These are phyloP conservation scores for Nakazawaea peltata DNA, from an alignment of 805 yeast species.

Conservation along the genomic window DNA sequence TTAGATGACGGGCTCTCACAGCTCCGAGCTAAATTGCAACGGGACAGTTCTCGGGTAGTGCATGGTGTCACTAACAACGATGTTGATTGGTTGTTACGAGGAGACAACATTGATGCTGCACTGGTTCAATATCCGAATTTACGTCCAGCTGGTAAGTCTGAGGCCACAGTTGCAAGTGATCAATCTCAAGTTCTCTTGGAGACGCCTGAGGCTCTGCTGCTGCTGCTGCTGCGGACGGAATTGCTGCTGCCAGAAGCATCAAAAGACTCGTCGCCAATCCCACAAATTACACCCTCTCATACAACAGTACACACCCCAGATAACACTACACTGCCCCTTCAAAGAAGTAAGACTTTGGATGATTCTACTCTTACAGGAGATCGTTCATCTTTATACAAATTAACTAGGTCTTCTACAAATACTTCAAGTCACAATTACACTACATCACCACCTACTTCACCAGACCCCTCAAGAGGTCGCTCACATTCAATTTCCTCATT, in stretches of 20 bases:
- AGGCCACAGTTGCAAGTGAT: slow-evolving; percentile 8
- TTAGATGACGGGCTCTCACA: slow-evolving; percentile 6
- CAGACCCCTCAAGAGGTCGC: slow-evolving; percentile 5
- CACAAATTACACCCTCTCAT: too few species aligned
- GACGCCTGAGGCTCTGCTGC: not conserved
- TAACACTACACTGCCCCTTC: too few species aligned
- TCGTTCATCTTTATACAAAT: slow-evolving; percentile 1
- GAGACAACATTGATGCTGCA: slow-evolving; percentile 11
- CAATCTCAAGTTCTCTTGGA: slow-evolving; percentile 1
- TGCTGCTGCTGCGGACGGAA: too few species aligned
- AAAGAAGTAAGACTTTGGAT: slow-evolving; percentile 10
- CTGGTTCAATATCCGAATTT: not conserved
- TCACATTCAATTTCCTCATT: slow-evolving; percentile 7
- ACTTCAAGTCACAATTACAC: slow-evolving; percentile 21
- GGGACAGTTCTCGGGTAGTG: slow-evolving; percentile 8
- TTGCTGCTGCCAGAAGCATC: too few species aligned
- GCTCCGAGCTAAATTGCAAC: slow-evolving; percentile 8
- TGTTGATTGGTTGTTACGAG: slow-evolving; percentile 45
- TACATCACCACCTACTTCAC: not conserved
- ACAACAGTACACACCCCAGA: too few species aligned
- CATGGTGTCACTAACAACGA: slow-evolving; percentile 32
- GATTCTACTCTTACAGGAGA: slow-evolving; percentile 5
- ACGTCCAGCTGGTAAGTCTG: slow-evolving; percentile 1
- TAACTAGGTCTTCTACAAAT: too few species aligned
- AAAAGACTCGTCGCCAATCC: too few species aligned